Base-by-base conservation (phyloP, 1,284 basidiomycete genomes). In the Schizopora paradoxa region DNA sequence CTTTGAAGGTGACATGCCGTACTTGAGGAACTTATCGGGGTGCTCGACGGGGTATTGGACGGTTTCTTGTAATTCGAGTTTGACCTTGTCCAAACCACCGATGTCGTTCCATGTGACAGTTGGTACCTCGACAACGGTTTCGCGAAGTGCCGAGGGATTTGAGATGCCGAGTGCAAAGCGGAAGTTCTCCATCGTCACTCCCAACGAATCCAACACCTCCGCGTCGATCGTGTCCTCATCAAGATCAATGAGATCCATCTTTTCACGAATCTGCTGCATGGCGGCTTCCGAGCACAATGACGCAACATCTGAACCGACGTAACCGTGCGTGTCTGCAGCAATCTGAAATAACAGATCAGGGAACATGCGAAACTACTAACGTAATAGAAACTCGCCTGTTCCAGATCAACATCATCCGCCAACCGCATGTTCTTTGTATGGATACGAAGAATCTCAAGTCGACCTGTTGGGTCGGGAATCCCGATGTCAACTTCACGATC, bases 371-470 rank as follows among this genome's bases (percentile, higher is more conserved):
- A 33, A 22, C 34, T 45, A 18, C 22, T 5, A 1, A 41, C 26
- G 27, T 10, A 27, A 22, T 41, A 33, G 5, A 14, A 16, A 47
- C 67, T 42, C 51, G 83, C 86, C 74, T 95, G 91, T 66, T 99
- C 95, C 46, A 99, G 79, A 60, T 99, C 96, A 39, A 99, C 95
- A 59, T 99, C 96, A 48, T 98, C 94, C n/a, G 68, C 81, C 35
- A 99, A 77, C 71, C 98, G 99, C 95, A 99, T 99, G 76, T 99
- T 99, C 84, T 98, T 99, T 49, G 96, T 99, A 75, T 98, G 95
- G 55, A 99, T 99, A 52, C 95, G 89, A 51, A 99, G 82, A 58
- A 99, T 98, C 67, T 99, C 95, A 36, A 98, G 81, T 67, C 96
- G 95, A 48, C 95, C 94, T 50, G 94, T 98, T 0, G 95, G 94